These are phyloP conservation scores for Hymenoscyphus occultus DNA, from an alignment of 2,329 filamentous ascomycete species.

Conservation along the genomic window DNA sequence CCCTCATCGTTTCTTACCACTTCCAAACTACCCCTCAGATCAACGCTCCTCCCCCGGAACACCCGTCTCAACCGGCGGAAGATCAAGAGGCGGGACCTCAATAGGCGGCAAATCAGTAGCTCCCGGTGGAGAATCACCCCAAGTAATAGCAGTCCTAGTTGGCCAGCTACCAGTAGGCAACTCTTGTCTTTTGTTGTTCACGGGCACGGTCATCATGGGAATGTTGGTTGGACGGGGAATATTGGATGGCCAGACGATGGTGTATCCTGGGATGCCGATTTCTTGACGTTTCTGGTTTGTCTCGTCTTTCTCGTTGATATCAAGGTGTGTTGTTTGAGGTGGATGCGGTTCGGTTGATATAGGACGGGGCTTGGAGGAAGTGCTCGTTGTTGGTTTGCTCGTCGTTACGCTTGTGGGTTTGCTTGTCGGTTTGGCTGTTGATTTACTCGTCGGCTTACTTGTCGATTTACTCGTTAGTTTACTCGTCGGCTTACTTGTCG, in stretches of 20 bases:
- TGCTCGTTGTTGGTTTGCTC: neutral
- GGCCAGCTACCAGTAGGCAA: neutral
- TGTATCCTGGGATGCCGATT: neutral
- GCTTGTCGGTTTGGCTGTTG: neutral
- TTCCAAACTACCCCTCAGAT: neutral
- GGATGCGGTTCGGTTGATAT: neutral
- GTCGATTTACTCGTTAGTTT: neutral
- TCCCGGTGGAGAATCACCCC: neutral
- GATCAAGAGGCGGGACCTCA: neutral
- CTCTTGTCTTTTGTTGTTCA: neutral
- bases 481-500: neutral
- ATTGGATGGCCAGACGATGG: slow-evolving; percentile 3
- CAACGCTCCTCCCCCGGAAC: neutral
- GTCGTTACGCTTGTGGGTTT: neutral
- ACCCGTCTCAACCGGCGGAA: neutral
- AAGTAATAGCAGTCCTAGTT: neutral
- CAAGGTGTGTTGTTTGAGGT: neutral
- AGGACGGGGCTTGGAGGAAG: too few relatives aligned
- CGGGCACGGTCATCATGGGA: neutral
- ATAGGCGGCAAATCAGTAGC: neutral
- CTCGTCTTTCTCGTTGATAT: neutral
- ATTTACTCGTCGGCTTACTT: neutral
- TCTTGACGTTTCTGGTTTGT: neutral
- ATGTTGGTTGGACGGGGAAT: slow-evolving; percentile 3
- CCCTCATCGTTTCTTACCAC: neutral